Percentiles rank a stretch among this genome's conserved stretches.
Conservation (phyloP, 2,329 filamentous ascomycete species). For the Pseudopyrenochaeta lycopersici region DNA sequence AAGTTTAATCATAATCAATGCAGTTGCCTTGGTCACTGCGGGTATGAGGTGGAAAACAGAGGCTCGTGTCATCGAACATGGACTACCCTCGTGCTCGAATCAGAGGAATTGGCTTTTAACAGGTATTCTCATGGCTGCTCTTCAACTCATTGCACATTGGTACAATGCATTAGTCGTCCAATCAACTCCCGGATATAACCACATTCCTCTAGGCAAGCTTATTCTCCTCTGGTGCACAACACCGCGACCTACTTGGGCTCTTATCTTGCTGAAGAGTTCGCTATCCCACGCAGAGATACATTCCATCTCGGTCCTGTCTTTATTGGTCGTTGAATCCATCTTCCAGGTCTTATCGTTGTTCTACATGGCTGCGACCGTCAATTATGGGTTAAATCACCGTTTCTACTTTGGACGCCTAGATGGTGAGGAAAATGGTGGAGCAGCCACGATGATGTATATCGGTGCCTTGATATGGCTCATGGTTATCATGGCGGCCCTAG, state of each 20-base stretch:
- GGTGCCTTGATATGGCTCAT: slow-evolving; percentile 41
- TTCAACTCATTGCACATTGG: slow-evolving; percentile 32
- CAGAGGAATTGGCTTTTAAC: slow-evolving; percentile 22
- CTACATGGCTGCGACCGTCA: slow-evolving; percentile 34
- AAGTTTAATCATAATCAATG: slow-evolving; percentile 32
- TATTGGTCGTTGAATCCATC: slow-evolving; percentile 34
- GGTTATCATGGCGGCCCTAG: slow-evolving; percentile 9
- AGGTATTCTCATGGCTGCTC: slow-evolving; percentile 26
- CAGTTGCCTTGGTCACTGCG: slow-evolving; percentile 24
- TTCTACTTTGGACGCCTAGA: slow-evolving; percentile 34
- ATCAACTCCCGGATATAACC: slow-evolving; percentile 27
- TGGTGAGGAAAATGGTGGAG: slow-evolving; percentile 12
- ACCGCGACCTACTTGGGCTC: slow-evolving; percentile 40
- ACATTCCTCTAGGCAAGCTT: slow-evolving; percentile 30
- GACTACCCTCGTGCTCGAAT: slow-evolving; percentile 5
- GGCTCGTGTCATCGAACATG: neutral
- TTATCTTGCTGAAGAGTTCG: slow-evolving; percentile 18
- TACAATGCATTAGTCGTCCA: slow-evolving; percentile 33
- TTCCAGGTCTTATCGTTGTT: slow-evolving; percentile 33
- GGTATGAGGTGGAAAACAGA: slow-evolving; percentile 11
- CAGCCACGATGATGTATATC: slow-evolving; percentile 39
- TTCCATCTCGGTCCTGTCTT: slow-evolving; percentile 18
- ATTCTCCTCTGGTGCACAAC: slow-evolving; percentile 44
- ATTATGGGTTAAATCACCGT: slow-evolving; percentile 36
- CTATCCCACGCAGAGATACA: slow-evolving; percentile 21